phyloP scores from a whole-genome alignment of 2,329 filamentous ascomycete genomes.

The Colletotrichum scovillei region DNA sequence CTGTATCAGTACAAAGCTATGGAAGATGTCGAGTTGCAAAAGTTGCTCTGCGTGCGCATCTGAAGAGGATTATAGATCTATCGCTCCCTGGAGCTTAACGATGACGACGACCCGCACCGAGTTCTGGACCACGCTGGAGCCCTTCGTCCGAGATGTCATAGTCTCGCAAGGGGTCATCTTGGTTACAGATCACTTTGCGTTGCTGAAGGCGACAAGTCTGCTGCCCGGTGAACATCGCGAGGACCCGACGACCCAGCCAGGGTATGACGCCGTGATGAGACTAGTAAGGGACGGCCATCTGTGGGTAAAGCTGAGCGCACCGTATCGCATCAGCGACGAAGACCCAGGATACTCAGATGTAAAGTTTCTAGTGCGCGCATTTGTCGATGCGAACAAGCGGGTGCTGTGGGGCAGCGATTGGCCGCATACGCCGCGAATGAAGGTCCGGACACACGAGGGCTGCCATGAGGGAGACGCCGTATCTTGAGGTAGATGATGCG shows the following conservation, averaged over 20 bases:
- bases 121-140: conserved; percentile 42
- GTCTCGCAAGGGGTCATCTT: conserved; percentile 38
- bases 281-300: conserved; percentile 45
- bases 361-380: conserved; percentile 43
- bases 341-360: conserved; percentile 46
- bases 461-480: conserved; percentile 45
- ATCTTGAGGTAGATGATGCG: conserved; percentile 40
- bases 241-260: conserved; percentile 43
- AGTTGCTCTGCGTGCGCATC: conserved; percentile 43
- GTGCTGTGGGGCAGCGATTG: conserved; percentile 53
- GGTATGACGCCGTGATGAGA: conserved; percentile 43
- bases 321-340: conserved; percentile 47
- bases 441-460: conserved; percentile 46
- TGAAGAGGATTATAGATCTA: conserved; percentile 36
- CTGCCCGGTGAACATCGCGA: conserved; percentile 37
- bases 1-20: conserved; percentile 49
- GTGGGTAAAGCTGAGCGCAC: conserved; percentile 51
- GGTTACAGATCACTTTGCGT: conserved; percentile 51
- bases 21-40: conserved; percentile 49
- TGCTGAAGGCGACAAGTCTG: conserved; percentile 49
- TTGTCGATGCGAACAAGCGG: conserved; percentile 46
- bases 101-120: conserved; percentile 46
- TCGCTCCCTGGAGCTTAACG: conserved; percentile 44
- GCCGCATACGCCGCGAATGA: conserved; percentile 52
- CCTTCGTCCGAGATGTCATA: conserved; percentile 40